These are phyloP conservation scores for Cutaneotrichosporon dermatis DNA, from an alignment of 1,284 basidiomycete species.

Conservation along the genomic window DNA sequence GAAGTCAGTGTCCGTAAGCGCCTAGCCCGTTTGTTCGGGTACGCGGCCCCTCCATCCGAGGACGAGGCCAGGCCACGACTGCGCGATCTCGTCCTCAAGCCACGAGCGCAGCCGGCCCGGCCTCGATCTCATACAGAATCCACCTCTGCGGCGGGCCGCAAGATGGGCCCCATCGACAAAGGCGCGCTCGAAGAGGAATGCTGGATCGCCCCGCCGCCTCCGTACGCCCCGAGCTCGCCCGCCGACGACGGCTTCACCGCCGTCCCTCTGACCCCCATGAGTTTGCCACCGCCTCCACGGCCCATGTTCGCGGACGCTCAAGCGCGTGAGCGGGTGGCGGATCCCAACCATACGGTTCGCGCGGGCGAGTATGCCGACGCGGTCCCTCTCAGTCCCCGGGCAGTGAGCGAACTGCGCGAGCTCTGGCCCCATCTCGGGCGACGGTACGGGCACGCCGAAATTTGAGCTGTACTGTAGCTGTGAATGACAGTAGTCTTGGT, in stretches of 20 bases:
- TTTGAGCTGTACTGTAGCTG: background rate
- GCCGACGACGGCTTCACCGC: background rate
- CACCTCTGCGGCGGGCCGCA: too few species aligned
- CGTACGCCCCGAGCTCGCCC: background rate
- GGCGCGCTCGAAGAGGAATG: background rate
- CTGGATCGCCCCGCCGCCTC: background rate
- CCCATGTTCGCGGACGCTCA: background rate
- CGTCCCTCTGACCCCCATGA: too few species aligned
- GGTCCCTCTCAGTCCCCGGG: background rate
- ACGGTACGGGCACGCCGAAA: too few species aligned
- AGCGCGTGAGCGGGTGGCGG: background rate
- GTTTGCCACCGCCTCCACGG: too few species aligned
- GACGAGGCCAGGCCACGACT: background rate
- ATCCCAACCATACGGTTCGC: background rate
- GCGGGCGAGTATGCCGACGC: background rate
- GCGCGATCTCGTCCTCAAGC: background rate
- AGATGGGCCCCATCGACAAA: too few species aligned
- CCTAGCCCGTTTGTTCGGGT: background rate
- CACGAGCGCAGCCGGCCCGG: background rate
- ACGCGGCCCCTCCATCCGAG: background rate
- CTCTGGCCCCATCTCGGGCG: constrained; percentile 26
- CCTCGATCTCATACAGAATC: background rate
- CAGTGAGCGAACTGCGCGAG: constrained; percentile 8
- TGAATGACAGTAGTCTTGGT: too few species aligned
- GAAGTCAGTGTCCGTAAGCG: constrained; percentile 1